phyloP scores from a whole-genome alignment of 192 early-diverging fungal species.

The Anaeromyces robustus region DNA sequence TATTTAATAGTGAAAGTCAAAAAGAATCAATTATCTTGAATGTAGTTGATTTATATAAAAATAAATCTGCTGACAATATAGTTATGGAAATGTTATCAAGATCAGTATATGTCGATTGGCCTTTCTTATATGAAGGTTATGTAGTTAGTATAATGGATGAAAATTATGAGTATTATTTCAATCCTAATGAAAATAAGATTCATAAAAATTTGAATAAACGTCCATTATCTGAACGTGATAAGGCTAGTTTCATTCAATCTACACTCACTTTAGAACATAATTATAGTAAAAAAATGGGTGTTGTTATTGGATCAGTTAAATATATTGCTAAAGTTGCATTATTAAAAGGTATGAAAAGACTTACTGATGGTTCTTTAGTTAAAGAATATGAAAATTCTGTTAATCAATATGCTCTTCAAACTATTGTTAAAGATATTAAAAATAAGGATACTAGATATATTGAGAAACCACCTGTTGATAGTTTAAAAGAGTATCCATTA shows the following conservation, averaged over 20 bases:
- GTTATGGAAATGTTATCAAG: slow-evolving; percentile 18
- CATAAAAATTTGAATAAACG: slow-evolving; percentile 8
- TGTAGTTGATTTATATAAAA: slow-evolving; percentile 30
- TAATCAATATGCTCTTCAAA: slow-evolving; percentile 42
- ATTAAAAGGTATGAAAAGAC: slow-evolving; percentile 45
- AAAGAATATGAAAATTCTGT: slow-evolving; percentile 47
- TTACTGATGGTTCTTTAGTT: slow-evolving; percentile 51
- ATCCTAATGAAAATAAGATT: slow-evolving; percentile 3
- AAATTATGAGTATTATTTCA: slow-evolving; percentile 35
- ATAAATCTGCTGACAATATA: slow-evolving; percentile 30
- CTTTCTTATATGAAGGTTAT: slow-evolving; percentile 68
- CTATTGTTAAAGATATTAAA: slow-evolving; percentile 28
- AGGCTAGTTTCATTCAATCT: slow-evolving; percentile 36
- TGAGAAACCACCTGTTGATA: slow-evolving; percentile 49
- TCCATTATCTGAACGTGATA: slow-evolving; percentile 18
- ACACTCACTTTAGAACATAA: slow-evolving; percentile 37
- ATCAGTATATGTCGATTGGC: slow-evolving; percentile 50
- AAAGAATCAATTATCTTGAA: slow-evolving; percentile 60
- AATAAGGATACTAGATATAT: slow-evolving; percentile 55
- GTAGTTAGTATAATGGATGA: slow-evolving; percentile 63
- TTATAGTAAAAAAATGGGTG: slow-evolving; percentile 56
- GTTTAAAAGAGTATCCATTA: slow-evolving; percentile 58
- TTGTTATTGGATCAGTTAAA: slow-evolving; percentile 51
- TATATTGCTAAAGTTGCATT: slow-evolving; percentile 34
- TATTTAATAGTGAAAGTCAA: slow-evolving; percentile 69